Conservation (phyloP, 495 filamentous ascomycete genomes). For the Tuber brumale region DNA sequence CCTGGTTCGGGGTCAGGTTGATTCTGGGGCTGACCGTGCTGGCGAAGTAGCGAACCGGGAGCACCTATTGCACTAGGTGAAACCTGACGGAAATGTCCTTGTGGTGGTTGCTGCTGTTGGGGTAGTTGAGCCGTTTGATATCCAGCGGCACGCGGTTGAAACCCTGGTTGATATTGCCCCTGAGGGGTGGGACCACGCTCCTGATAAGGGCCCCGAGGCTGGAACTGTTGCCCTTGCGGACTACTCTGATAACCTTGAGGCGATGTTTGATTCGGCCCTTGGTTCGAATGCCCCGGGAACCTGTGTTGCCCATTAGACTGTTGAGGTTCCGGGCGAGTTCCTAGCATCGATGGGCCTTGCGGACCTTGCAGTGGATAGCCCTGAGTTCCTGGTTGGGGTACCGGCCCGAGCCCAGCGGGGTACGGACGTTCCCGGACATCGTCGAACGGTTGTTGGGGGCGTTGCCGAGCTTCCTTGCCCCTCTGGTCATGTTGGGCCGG, state of each 20-base stretch:
- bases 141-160: constrained; percentile 4
- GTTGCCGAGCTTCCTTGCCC: background rate
- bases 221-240: constrained; percentile 6
- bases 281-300: background rate
- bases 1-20: constrained; percentile 16
- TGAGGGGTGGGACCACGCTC: background rate
- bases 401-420: background rate
- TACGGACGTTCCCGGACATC: background rate
- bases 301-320: background rate
- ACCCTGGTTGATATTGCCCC: constrained; percentile 21
- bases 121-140: background rate
- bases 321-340: constrained; percentile 10
- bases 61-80: background rate
- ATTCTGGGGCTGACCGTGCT: constrained; percentile 14
- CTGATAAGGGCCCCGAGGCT: constrained; percentile 9
- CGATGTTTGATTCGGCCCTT: constrained; percentile 3
- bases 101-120: constrained; percentile 15
- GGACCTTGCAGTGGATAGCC: constrained; percentile 13
- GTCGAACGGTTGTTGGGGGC: background rate
- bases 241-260: background rate
- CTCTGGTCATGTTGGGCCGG: constrained; percentile 12
- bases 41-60: background rate
- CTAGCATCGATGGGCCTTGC: background rate
- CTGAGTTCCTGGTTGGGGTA: background rate
- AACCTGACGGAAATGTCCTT: constrained; percentile 17